Percentiles rank a stretch among this genome's conserved stretches.
These are phyloP conservation scores for Immersiella caudata DNA, from an alignment of 495 filamentous ascomycete genomes.

Conservation along the genomic window DNA sequence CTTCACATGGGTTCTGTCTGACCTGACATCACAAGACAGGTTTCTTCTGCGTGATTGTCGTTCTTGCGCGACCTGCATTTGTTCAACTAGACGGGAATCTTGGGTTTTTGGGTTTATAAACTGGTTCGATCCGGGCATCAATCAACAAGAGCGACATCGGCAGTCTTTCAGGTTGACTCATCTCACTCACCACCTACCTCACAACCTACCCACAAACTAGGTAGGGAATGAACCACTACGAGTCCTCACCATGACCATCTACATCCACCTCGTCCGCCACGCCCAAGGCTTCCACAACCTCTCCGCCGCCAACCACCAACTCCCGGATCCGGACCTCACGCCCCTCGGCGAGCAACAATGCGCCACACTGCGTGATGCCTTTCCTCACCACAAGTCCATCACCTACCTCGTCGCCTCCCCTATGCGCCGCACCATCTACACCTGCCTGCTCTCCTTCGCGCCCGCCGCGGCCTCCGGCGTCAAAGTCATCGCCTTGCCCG, in stretches of 20 bases:
- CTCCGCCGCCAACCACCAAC: slow-evolving; percentile 64
- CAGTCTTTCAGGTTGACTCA: background rate
- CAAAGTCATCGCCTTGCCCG: slow-evolving; percentile 70
- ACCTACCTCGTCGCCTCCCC: slow-evolving; percentile 81
- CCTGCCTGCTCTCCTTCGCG: slow-evolving; percentile 71
- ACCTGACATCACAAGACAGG: too few relatives aligned
- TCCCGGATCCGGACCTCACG: slow-evolving; percentile 80
- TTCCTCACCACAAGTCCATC: slow-evolving; percentile 66
- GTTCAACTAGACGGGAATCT: too few relatives aligned
- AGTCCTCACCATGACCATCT: slow-evolving; percentile 39
- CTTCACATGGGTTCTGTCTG: too few relatives aligned
- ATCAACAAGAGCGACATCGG: too few relatives aligned
- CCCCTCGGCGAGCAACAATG: slow-evolving; percentile 78
- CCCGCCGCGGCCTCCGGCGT: slow-evolving; percentile 46
- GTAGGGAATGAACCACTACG: background rate
- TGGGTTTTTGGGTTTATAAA: too few relatives aligned
- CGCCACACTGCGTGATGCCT: slow-evolving; percentile 57
- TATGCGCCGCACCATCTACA: slow-evolving; percentile 81
- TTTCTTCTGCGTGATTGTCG: too few relatives aligned
- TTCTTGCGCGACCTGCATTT: too few relatives aligned
- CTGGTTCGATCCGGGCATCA: too few relatives aligned
- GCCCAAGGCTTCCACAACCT: slow-evolving; percentile 82
- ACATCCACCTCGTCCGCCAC: slow-evolving; percentile 58
- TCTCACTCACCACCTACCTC: background rate
- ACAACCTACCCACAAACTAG: background rate